phyloP scores from a whole-genome alignment of 1,284 basidiomycete genomes.

The Apiotrichum mycotoxinovorans region DNA sequence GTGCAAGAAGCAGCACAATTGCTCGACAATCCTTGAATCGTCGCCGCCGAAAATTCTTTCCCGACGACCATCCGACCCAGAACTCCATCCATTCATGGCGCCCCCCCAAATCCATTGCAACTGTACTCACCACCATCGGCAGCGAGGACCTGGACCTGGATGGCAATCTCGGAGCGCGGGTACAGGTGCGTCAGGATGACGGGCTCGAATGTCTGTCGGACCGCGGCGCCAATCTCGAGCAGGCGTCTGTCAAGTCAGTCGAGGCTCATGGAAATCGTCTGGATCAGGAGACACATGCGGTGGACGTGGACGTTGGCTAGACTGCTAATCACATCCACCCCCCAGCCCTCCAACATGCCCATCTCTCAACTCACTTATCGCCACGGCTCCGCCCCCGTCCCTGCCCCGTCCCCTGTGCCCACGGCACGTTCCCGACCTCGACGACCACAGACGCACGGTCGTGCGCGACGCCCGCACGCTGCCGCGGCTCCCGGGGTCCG shows the following conservation, averaged over 20 bases:
- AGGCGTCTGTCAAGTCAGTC: constrained; percentile 62
- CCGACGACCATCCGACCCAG: no score
- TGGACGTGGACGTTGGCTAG: no score
- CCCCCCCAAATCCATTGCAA: no score
- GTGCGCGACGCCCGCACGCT: constrained; percentile 68
- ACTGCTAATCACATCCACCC: no score
- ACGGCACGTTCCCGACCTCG: constrained; percentile 77
- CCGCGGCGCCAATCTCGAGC: constrained; percentile 77
- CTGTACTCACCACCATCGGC: constrained; percentile 69
- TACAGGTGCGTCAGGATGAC: constrained; percentile 87
- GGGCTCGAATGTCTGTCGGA: constrained; percentile 93
- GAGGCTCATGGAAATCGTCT: not conserved
- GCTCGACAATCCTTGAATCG: no score
- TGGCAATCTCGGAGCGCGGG: constrained; percentile 89
- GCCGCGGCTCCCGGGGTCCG: constrained; percentile 83
- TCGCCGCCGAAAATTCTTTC: no score
- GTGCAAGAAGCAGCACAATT: no score
- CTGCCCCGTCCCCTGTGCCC: constrained; percentile 72
- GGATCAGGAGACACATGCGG: no score
- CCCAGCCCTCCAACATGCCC: not conserved
- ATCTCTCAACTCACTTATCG: constrained; percentile 73
- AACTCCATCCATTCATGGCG: not conserved
- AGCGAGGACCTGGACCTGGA: constrained; percentile 86
- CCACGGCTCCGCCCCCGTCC: constrained; percentile 57
- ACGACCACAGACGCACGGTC: constrained; percentile 81